A percentile compares a stretch with the other conserved stretches of the same genome.
phyloP scores from a whole-genome alignment of 192 early-diverging fungal genomes.

The Allomyces macrogynus region DNA sequence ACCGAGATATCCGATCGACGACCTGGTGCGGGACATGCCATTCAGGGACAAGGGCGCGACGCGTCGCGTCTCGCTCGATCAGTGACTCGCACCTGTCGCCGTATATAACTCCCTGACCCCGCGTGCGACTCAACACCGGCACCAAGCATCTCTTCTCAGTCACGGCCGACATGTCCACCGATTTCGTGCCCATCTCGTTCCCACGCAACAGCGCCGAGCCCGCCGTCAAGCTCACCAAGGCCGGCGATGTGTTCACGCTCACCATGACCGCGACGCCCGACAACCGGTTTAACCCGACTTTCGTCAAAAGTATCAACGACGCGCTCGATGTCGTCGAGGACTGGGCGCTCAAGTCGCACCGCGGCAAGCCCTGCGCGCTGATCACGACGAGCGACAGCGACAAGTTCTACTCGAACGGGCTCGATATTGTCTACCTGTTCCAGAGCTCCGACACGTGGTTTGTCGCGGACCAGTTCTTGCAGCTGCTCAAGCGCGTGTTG shows the following conservation, averaged over 20 bases:
- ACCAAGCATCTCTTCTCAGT: too few relatives aligned
- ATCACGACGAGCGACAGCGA: background rate
- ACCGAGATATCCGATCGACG: too few relatives aligned
- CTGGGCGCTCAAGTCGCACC: background rate
- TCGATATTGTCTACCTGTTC: background rate
- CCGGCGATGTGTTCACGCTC: background rate
- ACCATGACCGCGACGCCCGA: background rate
- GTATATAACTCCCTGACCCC: too few relatives aligned
- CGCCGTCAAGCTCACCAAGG: background rate
- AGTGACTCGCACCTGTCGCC: too few relatives aligned
- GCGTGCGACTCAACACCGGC: too few relatives aligned
- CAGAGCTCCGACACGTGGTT: background rate
- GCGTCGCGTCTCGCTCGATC: too few relatives aligned
- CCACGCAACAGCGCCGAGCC: background rate
- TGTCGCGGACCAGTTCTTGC: background rate
- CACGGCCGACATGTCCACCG: too few relatives aligned
- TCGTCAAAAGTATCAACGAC: background rate
- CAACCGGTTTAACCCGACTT: background rate
- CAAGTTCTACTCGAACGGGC: background rate
- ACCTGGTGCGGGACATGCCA: too few relatives aligned
- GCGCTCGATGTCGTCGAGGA: background rate
- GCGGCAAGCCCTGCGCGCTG: background rate
- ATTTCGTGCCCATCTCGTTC: too few relatives aligned
- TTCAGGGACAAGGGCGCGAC: too few relatives aligned
- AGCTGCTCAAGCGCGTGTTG: background rate